Conservation (phyloP, 306 rosid genomes). For the Medicago arabica region DNA sequence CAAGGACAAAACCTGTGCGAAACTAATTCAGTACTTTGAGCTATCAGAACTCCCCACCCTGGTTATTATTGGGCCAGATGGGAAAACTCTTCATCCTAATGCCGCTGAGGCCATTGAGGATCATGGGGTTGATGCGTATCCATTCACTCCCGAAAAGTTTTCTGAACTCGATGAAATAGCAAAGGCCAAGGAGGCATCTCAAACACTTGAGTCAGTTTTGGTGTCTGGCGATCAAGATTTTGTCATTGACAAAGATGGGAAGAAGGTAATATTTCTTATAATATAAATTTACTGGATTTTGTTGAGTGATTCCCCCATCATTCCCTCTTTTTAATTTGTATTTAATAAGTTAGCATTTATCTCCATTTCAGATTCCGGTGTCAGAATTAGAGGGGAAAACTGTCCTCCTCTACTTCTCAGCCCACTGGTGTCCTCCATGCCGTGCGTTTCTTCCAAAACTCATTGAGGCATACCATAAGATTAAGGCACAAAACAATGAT, state of each 20-base stretch:
- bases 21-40: conserved; percentile 59
- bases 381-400: conserved; percentile 71
- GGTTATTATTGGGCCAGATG: conserved; percentile 73
- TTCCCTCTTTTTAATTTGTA: neutral
- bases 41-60: conserved; percentile 62
- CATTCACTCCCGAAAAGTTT: conserved; percentile 74
- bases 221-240: conserved; percentile 56
- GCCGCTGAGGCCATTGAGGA: conserved; percentile 61
- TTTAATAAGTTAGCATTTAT: conserved; percentile 10
- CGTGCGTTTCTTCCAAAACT: conserved; percentile 80
- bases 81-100: conserved; percentile 63
- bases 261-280: conserved; percentile 52
- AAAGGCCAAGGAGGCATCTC: conserved; percentile 66
- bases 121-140: conserved; percentile 68
- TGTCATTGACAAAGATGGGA: conserved; percentile 58
- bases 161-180: conserved; percentile 57
- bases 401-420: conserved; percentile 85
- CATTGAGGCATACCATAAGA: conserved; percentile 59
- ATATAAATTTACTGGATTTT: neutral
- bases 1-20: conserved; percentile 55
- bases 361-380: conserved; percentile 59
- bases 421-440: conserved; percentile 85
- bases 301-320: neutral
- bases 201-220: conserved; percentile 71
- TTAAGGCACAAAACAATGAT: conserved; percentile 61